Percentiles rank a stretch among this genome's conserved stretches.
Evolutionary conservation across 2,329 filamentous ascomycete species (phyloP).

Genomic region (Rutstroemia sp.): DNA sequence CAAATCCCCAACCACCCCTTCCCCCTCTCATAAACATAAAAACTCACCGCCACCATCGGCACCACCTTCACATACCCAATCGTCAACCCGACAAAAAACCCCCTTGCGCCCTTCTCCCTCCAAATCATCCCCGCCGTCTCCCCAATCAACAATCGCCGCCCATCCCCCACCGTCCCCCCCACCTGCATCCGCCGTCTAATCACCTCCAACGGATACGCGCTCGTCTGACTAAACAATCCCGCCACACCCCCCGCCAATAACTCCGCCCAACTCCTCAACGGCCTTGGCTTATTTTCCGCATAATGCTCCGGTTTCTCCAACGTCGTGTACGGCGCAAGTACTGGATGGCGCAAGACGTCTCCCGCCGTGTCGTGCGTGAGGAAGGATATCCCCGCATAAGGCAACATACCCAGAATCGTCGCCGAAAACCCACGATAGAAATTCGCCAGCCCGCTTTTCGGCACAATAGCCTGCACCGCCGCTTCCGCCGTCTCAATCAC

Average conservation of each 20-base stretch:
- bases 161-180: slow-evolving; percentile 86
- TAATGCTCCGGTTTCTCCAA: slow-evolving; percentile 52
- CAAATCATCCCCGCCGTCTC: slow-evolving; percentile 75
- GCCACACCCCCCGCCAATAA: slow-evolving; percentile 77
- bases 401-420: slow-evolving; percentile 89
- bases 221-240: slow-evolving; percentile 82
- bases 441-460: slow-evolving; percentile 67
- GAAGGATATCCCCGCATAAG: slow-evolving; percentile 93
- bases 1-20: slow-evolving; percentile 61
- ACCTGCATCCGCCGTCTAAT: slow-evolving; percentile 94
- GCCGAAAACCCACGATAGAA: slow-evolving; percentile 94
- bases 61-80: slow-evolving; percentile 95
- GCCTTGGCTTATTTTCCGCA: slow-evolving; percentile 55
- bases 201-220: slow-evolving; percentile 90
- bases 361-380: slow-evolving; percentile 87
- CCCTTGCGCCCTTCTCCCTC: slow-evolving; percentile 65
- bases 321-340: slow-evolving; percentile 66
- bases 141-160: slow-evolving; percentile 65
- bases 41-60: slow-evolving; percentile 71
- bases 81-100: slow-evolving; percentile 87
- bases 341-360: slow-evolving; percentile 68
- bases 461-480: slow-evolving; percentile 44
- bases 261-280: slow-evolving; percentile 80
- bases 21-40: slow-evolving; percentile 58
- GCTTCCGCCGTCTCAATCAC: slow-evolving; percentile 34